These are phyloP conservation scores for Chalaropsis thielavioides DNA, from an alignment of 2,329 filamentous ascomycete genomes.

Conservation along the genomic window DNA sequence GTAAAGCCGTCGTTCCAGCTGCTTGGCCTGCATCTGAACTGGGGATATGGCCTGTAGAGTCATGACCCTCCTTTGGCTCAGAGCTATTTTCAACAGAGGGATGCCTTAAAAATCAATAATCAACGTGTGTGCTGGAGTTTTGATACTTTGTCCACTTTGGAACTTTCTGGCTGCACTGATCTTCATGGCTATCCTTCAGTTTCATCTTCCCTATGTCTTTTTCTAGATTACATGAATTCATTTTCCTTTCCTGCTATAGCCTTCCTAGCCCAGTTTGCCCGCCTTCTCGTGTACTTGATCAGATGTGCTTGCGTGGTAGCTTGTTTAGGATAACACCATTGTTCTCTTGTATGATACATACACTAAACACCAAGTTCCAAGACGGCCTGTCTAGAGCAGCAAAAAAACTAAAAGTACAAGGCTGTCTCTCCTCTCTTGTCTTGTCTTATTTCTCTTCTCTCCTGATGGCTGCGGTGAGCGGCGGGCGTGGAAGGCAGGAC, in stretches of 20 bases:
- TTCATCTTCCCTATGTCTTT: not conserved
- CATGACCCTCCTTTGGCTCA: not conserved
- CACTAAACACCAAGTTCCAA: not conserved
- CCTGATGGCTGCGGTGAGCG: not conserved
- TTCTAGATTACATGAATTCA: not conserved
- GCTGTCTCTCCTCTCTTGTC: not conserved
- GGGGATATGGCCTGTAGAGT: not conserved
- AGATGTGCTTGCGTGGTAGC: too few species aligned
- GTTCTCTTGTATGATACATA: not conserved
- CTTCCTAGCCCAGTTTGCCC: not conserved
- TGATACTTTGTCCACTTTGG: too few species aligned
- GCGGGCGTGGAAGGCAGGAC: not conserved
- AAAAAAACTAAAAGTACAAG: not conserved
- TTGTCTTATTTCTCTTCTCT: not conserved
- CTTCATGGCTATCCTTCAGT: not conserved
- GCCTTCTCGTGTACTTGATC: not conserved
- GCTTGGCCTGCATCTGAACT: not conserved
- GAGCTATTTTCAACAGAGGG: too few species aligned
- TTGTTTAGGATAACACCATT: not conserved
- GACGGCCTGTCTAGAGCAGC: not conserved
- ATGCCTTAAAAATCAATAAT: too few species aligned
- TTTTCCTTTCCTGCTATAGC: not conserved
- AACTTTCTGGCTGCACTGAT: not conserved
- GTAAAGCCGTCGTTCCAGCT: not conserved
- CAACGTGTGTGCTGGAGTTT: too few species aligned